These are phyloP conservation scores for Crithidia brevicula DNA, from an alignment of 208 protist genomes.

Conservation along the genomic window DNA sequence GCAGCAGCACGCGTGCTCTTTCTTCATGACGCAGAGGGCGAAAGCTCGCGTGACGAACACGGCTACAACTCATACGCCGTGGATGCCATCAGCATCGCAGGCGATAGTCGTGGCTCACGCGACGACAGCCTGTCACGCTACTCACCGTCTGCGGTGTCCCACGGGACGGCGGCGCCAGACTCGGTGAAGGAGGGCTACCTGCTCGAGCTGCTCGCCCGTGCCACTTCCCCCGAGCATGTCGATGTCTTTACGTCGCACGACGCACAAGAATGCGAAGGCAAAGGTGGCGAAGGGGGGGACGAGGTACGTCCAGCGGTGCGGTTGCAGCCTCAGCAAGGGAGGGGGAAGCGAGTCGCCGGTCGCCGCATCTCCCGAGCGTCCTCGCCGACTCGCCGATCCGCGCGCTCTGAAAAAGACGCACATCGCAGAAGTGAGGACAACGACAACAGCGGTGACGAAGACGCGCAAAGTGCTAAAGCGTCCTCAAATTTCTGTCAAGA, in stretches of 20 bases:
- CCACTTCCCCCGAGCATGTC: background rate
- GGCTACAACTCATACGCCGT: no score
- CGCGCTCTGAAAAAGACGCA: background rate
- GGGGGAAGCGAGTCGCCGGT: background rate
- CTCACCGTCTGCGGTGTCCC: background rate
- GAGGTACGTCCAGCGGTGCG: no score
- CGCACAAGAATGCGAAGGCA: background rate
- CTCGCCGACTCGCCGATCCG: background rate
- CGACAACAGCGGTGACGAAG: background rate
- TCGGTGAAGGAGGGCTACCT: background rate
- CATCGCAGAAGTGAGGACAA: background rate
- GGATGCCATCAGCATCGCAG: background rate
- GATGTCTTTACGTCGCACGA: background rate
- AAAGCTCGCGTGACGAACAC: background rate
- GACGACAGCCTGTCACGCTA: background rate
- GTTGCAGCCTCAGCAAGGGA: no score
- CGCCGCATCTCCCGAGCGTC: background rate
- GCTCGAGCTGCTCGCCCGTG: constrained; percentile 7
- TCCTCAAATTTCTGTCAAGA: background rate
- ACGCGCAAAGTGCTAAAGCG: no score
- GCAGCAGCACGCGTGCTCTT: constrained; percentile 1
- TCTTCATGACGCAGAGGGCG: background rate
- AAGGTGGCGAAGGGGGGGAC: no score
- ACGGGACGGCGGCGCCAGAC: background rate
- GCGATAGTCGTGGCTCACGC: background rate